Base-by-base conservation (phyloP, 192 early-diverging fungal species). In the Geranomyces variabilis region DNA sequence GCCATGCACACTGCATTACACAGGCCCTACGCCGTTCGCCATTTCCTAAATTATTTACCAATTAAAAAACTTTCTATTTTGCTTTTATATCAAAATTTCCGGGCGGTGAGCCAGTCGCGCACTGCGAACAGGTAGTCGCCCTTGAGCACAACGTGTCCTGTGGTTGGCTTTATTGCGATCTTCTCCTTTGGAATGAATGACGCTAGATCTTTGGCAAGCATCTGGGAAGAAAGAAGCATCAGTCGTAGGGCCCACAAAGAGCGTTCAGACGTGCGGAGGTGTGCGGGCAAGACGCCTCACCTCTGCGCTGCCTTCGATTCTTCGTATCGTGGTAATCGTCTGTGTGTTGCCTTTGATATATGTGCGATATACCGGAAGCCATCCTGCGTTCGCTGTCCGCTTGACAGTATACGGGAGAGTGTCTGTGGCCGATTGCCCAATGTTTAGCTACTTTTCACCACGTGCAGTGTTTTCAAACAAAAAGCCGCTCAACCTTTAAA, bases 71-170 rank as follows among this genome's bases (percentile, higher is more conserved):
- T 41, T 41, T 41, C 36, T 41, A 41, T 41, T 41, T 41, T 28
- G 28, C 13, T 41, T 28, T 63, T 41, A 10, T 41, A 6, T 77
- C 67, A 80, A 67, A 80, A 80, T n/a, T 61, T 51, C 26, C 75
- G 63, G 6, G 60, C 70, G 2, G 78, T 80, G 3, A 80, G 64
- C 51, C 49, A 78, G 43, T 80, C 75, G 45, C 78, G n/a, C 36
- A 78, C 46, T 24, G 24, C 58, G 28, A 31, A 41, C 57, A 80
- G n/a, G 60, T 80, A 80, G 61, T 80, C 59, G 1, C 78, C 78
- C 45, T 73, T 77, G 13, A 80, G 64, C 9, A 64, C 34, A 26
- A 80, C 34, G 24, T 78, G 76, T 14, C 63, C 41, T n/a, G 26
- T 45, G 17, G 30, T 13, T 19, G 12, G 30, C 26, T 70, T 73